Evolutionary conservation across 2,329 filamentous ascomycete species (phyloP), one percentile per base, ranked within the genome.

Genomic region (Orbilia blumenaviensis): DNA sequence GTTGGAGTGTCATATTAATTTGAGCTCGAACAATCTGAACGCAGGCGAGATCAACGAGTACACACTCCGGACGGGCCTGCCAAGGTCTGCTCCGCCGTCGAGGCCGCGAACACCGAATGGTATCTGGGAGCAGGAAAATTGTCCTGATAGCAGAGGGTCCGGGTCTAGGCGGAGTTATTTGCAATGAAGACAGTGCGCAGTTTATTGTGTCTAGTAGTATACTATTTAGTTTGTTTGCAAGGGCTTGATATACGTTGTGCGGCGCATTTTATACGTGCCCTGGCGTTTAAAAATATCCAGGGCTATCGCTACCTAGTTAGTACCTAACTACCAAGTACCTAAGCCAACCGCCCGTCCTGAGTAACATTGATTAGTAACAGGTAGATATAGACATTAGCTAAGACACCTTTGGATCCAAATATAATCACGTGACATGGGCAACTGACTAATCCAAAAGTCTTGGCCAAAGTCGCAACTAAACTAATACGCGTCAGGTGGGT

Each of bases 401-500:
- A n/a, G n/a, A n/a, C n/a, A n/a, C n/a, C n/a, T 46, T 6, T 46
- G 21, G 10, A n/a, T n/a, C 18, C 38, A 12, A 41, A 23, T 8
- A 21, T 44, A 44, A 12, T 23, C 50, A 56, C 9, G 48, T 56
- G 50, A 38, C 25, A 1, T 1, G 1, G 27, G 7, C n/a, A n/a
- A n/a, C n/a, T 56, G 52, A 56, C 18, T 56, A 36, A 56, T 16
- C 34, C 1, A 5, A 34, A 12, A 12, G 12, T 23, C 1, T 14
- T 29, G 34, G 62, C 34, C 62, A 14, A 7, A 23, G 12, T 16
- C 1, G 34, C 60, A 42, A 29, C 42, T n/a, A n/a, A n/a, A n/a
- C 25, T 27, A 54, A 48, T 29, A 66, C 71, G 63, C 71, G 71
- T 75, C 71, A 75, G 62, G 54, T 68, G 34, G 36, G 25, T 38